phyloP scores from a whole-genome alignment of 768 basidiomycete species.

The Tulasnella sp. region DNA sequence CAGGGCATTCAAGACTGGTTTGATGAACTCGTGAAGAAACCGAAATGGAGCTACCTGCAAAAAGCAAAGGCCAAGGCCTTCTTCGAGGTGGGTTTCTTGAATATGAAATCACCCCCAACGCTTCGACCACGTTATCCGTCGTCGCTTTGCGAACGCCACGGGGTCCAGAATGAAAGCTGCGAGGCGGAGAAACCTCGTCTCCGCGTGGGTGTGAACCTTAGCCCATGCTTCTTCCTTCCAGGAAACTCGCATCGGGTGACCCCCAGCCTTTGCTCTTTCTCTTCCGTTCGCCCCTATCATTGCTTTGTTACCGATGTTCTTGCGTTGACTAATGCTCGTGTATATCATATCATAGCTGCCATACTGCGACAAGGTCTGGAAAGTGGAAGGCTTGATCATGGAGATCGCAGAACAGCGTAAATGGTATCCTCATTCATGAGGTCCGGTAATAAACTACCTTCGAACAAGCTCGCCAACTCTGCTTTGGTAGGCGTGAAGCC shows the following conservation, averaged over 20 bases:
- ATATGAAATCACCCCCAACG: not conserved
- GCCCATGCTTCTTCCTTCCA: not conserved
- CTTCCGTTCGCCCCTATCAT: not conserved
- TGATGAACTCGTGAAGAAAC: not conserved
- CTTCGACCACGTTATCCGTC: not conserved
- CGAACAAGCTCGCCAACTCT: not conserved
- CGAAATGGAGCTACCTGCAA: not conserved
- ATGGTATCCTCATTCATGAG: not conserved
- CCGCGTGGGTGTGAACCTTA: not conserved
- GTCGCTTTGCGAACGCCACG: not conserved
- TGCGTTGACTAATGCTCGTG: not conserved
- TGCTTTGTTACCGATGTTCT: not conserved
- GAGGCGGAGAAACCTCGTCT: not conserved
- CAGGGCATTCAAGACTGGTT: not conserved
- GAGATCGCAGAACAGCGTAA: not conserved
- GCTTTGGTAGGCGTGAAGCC: not conserved
- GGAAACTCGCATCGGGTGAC: not conserved
- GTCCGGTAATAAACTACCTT: not conserved
- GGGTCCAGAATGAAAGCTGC: not conserved
- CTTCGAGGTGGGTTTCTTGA: not conserved
- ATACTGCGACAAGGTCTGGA: not conserved
- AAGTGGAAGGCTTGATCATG: not conserved
- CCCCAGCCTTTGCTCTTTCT: not conserved
- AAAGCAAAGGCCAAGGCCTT: not conserved
- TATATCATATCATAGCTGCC: not conserved